Base-by-base conservation (phyloP, 768 basidiomycete genomes). In the Leccinum fibrillosum region DNA sequence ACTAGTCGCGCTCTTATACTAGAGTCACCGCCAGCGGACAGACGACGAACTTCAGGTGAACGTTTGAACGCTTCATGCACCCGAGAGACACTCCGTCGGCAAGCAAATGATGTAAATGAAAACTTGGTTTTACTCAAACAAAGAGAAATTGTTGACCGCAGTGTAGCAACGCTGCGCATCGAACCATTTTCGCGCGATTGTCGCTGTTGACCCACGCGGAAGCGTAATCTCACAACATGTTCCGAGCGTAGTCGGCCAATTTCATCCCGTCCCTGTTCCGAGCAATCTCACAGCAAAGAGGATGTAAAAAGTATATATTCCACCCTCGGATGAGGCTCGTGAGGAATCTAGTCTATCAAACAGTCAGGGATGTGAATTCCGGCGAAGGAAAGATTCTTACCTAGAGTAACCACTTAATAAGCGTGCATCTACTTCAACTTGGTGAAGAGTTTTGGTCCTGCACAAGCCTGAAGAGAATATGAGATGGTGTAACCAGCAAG, bases 361-460 rank as follows among this genome's bases (percentile, higher is more conserved):
- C 32, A 0, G 26, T 66, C 44, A 64, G 47, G 15, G 3, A 8
- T 23, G 26, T 32, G 23, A 19, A 49, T 21, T 50, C 12, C 2
- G 15, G 23, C 7, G 17, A 19, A 26, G 17, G 4, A 37, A 34
- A 10, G 3, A 19, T n/a, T 30, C 58, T 7, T 39, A 68, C 69
- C 69, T 71, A 70, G 48, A 3, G 45, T 59, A 59, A 56, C 9
- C 25, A 50, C 8, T 13, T 32, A 25, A 44, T 54, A 32, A 55
- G 35, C 21, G 9, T 21, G 34, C 49, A 39, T 10, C 62, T 72
- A 71, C 58, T 69, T 71, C 61, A 95, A 82, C 76, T 92, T 89
- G 71, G 82, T 71, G 78, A 92, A 94, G 50, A 96, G 76, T 75
- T 88, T 92, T 67, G 92, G 90, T 56, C 85, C 92, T 61, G 85